Evolutionary conservation across 139 green algal species (phyloP).

Genomic region (Picocystis salinarum): DNA sequence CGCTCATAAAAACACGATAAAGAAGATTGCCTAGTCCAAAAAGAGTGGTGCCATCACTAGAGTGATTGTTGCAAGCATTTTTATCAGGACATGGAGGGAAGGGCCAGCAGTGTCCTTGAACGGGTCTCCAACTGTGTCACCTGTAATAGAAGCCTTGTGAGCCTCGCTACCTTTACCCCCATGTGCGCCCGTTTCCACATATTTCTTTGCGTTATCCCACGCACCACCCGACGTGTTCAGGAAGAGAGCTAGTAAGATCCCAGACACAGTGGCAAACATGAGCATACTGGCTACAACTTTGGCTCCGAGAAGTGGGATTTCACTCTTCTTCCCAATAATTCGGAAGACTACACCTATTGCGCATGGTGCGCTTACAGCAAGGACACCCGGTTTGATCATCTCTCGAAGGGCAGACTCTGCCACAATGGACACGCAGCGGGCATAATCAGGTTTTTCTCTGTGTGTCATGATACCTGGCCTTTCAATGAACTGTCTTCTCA

Average conservation of each 20-base stretch:
- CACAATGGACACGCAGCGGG: slow-evolving; percentile 28
- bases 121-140: slow-evolving; percentile 43
- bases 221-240: background rate
- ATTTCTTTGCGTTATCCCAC: slow-evolving; percentile 4
- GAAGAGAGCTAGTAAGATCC: slow-evolving; percentile 5
- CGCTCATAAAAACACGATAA: too few species aligned
- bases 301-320: too few species aligned
- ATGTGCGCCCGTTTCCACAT: slow-evolving; percentile 1
- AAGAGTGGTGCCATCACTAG: slow-evolving; percentile 35
- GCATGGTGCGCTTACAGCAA: slow-evolving; percentile 29
- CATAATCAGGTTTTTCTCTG: slow-evolving; percentile 27
- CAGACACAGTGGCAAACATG: slow-evolving; percentile 39
- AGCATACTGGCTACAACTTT: slow-evolving; percentile 25
- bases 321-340: slow-evolving; percentile 1
- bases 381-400: slow-evolving; percentile 38
- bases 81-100: slow-evolving; percentile 46
- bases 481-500: slow-evolving; percentile 32
- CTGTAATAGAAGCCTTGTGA: slow-evolving; percentile 43
- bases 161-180: slow-evolving; percentile 36
- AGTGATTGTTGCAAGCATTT: slow-evolving; percentile 43
- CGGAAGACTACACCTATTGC: slow-evolving; percentile 26
- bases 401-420: slow-evolving; percentile 28
- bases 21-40: too few species aligned
- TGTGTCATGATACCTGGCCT: slow-evolving; percentile 29
- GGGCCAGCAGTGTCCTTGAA: slow-evolving; percentile 47